These are phyloP conservation scores for Aureobasidium sp. DNA, from an alignment of 2,329 filamentous ascomycete species.

Conservation along the genomic window DNA sequence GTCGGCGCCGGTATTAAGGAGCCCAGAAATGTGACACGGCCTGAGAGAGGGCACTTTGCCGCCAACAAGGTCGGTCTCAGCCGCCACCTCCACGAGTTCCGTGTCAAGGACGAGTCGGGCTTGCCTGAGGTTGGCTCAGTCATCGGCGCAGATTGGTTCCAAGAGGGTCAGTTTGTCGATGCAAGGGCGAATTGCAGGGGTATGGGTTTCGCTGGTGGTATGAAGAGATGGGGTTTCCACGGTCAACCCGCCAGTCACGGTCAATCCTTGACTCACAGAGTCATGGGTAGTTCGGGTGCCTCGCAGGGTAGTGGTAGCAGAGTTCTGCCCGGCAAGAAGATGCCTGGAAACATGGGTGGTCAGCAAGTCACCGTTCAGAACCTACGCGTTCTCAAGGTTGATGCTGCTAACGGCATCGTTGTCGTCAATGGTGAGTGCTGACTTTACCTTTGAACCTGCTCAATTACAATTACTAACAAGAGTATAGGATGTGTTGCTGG, in stretches of 20 bases:
- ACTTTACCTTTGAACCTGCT: background rate
- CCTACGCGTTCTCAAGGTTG: constrained; percentile 78
- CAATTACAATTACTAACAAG: background rate
- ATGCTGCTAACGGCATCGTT: constrained; percentile 77
- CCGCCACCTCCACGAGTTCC: constrained; percentile 75
- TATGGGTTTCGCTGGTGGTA: constrained; percentile 92
- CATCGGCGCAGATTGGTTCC: constrained; percentile 84
- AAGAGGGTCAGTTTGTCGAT: constrained; percentile 84
- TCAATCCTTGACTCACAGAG: constrained; percentile 88
- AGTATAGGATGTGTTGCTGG: constrained; percentile 62
- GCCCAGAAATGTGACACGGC: constrained; percentile 67
- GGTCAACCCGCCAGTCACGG: constrained; percentile 91
- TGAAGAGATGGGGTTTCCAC: constrained; percentile 88
- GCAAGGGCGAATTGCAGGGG: constrained; percentile 69
- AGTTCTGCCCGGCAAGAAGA: constrained; percentile 93
- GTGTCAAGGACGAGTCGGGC: constrained; percentile 64
- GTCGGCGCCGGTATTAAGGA: constrained; percentile 70
- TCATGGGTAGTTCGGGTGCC: constrained; percentile 81
- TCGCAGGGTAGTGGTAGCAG: constrained; percentile 87
- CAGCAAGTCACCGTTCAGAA: constrained; percentile 86
- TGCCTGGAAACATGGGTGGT: constrained; percentile 93
- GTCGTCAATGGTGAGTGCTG: constrained; percentile 63
- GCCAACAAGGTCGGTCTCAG: constrained; percentile 76
- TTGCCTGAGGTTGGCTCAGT: constrained; percentile 66
- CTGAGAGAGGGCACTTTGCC: constrained; percentile 82